Conservation (phyloP, 2,329 filamentous ascomycete genomes). For the Fusarium redolens region DNA sequence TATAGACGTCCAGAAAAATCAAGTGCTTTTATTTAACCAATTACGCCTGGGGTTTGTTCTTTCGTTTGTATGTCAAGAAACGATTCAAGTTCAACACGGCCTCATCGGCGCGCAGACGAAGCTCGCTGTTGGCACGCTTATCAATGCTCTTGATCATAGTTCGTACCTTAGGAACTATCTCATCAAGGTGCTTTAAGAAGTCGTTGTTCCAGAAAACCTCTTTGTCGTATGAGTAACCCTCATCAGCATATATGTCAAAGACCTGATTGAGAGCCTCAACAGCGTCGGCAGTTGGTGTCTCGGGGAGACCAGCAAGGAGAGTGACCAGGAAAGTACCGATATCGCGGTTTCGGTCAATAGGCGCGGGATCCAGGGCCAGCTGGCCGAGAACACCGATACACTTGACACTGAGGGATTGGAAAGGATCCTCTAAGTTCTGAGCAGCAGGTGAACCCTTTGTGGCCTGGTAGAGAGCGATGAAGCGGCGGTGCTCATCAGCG, state of each 20-base stretch:
- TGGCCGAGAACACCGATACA: constrained; percentile 75
- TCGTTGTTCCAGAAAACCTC: constrained; percentile 73
- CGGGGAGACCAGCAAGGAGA: constrained; percentile 62
- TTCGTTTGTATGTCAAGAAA: constrained; percentile 74
- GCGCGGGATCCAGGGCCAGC: constrained; percentile 67
- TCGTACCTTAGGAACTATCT: constrained; percentile 63
- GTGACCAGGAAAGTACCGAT: constrained; percentile 72
- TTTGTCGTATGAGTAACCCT: constrained; percentile 66
- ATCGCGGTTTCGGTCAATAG: constrained; percentile 67
- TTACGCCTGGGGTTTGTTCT: constrained; percentile 58
- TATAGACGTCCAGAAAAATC: background rate
- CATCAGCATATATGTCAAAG: constrained; percentile 75
- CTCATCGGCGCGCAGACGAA: constrained; percentile 71
- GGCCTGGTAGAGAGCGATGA: constrained; percentile 73
- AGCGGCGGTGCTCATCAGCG: constrained; percentile 68
- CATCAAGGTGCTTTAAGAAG: constrained; percentile 70
- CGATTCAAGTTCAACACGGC: constrained; percentile 68
- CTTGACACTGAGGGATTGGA: constrained; percentile 72
- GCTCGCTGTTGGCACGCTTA: constrained; percentile 66
- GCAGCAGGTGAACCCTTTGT: constrained; percentile 54
- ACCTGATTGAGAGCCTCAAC: constrained; percentile 75
- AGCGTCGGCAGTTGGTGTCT: constrained; percentile 66
- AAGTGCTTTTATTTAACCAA: constrained; percentile 21
- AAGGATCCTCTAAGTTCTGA: constrained; percentile 61
- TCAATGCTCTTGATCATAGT: constrained; percentile 70